Evolutionary conservation across 1,139 yeast species (phyloP), one percentile per base, ranked within the genome.

Genomic region (Zygosaccharomyces pseudobailii): DNA sequence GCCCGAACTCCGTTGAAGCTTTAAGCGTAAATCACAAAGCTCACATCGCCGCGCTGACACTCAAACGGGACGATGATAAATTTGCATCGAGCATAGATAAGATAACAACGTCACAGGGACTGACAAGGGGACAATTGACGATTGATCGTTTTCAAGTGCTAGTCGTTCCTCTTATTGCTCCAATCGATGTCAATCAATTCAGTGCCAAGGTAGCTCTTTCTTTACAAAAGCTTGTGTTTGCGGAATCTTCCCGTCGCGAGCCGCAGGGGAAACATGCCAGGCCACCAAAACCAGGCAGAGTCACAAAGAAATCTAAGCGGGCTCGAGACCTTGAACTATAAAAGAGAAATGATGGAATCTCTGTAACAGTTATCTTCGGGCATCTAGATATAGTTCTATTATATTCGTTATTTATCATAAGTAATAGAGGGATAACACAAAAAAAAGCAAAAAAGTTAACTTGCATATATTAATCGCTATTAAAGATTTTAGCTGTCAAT

Each of bases 21-120:
- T 30, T 61, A 25, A 43, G 55, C 5, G 41, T 63, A 4, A 62
- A 62, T 47, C 63, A 59, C 40, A 58, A 55, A 39, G 62, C 65
- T 1, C 50, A 45, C n/a, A 56, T 61, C 38, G 66, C 63, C 25
- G 63, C 61, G 2, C 41, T 62, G 5, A 47, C 61, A 19, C 55
- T 62, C 36, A 51, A 50, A 36, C 44, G 38, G 21, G 50, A 43
- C 17, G 52, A 48, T 3, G 32, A 31, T 10, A 50, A 46, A 34
- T 57, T 61, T 39, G 30, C 22, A 8, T 21, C 30, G 9, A 38
- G 23, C 9, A 40, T 50, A 3, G 35, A 43, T 5, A 13, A 36
- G 10, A 13, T 55, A 9, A 19, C 34, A 2, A 43, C 54, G 5
- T 24, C 36, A 3, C 40, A 40, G 6, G 38, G 40, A 9, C 28